phyloP scores from a whole-genome alignment of 306 rosid species.

The Ceratonia siliqua region DNA sequence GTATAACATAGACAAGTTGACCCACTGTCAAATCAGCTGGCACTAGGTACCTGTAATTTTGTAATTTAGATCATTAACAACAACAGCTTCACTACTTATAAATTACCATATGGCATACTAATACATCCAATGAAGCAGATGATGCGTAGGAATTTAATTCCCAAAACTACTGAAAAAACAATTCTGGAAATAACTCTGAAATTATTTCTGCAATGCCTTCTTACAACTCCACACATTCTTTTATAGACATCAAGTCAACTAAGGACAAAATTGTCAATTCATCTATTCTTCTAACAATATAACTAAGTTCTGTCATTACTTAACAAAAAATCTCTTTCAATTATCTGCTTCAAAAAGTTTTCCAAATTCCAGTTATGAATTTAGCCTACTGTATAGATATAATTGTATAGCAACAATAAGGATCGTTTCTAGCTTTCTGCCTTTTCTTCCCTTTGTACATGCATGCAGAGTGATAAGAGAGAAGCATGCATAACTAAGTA shows the following conservation, averaged over 20 bases:
- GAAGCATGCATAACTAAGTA: neutral
- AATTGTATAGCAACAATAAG: neutral
- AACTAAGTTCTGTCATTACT: too few species aligned
- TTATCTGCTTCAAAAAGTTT: neutral
- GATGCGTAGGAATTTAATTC: too few species aligned
- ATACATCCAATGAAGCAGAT: neutral
- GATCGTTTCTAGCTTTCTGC: neutral
- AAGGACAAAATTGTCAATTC: too few species aligned
- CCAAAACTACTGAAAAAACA: too few species aligned
- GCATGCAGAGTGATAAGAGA: too few species aligned
- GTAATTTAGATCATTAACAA: neutral
- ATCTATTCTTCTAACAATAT: too few species aligned
- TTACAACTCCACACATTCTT: too few species aligned
- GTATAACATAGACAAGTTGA: constrained; percentile 56
- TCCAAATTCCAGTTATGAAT: neutral
- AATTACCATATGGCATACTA: neutral
- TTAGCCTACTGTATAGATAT: too few species aligned
- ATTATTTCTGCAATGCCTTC: too few species aligned
- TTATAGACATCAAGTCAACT: too few species aligned
- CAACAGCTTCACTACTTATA: neutral
- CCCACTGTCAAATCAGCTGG: constrained; percentile 56
- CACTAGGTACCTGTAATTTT: constrained; percentile 42
- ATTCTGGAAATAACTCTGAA: too few species aligned
- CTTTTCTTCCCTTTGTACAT: neutral
- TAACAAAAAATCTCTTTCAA: too few species aligned